phyloP scores from a whole-genome alignment of 1,139 yeast genomes.

The Saccharomyces hybrid region DNA sequence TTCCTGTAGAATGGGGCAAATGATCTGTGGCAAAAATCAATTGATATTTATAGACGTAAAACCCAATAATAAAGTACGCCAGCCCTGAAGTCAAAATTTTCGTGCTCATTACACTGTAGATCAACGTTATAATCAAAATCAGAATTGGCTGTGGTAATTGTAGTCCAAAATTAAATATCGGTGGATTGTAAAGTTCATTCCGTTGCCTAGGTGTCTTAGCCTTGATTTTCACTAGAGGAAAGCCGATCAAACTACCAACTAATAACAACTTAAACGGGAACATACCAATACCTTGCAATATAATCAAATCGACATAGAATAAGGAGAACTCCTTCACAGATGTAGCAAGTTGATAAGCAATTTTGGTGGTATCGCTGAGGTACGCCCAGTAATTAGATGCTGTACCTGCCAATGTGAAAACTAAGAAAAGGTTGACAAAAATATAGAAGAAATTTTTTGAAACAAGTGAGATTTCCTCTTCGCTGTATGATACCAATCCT shows the following conservation, averaged over 20 bases:
- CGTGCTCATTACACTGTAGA: conserved; percentile 71
- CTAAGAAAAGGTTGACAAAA: conserved; percentile 68
- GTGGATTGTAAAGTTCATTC: conserved; percentile 65
- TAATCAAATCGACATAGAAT: conserved; percentile 65
- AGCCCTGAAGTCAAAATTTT: conserved; percentile 68
- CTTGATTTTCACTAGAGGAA: conserved; percentile 48
- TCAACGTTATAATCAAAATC: conserved; percentile 63
- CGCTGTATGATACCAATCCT: conserved; percentile 68
- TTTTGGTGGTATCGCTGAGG: conserved; percentile 64
- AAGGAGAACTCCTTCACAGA: conserved; percentile 61
- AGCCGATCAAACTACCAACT: conserved; percentile 57
- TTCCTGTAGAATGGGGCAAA: conserved; percentile 84
- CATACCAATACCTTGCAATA: conserved; percentile 71
- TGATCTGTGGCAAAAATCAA: conserved; percentile 72
- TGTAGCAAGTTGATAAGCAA: conserved; percentile 65
- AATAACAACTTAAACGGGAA: conserved; percentile 62
- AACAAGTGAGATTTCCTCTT: conserved; percentile 64
- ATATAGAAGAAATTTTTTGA: conserved; percentile 73
- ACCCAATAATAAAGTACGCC: conserved; percentile 65
- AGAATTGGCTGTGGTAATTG: conserved; percentile 75
- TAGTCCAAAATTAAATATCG: conserved; percentile 71
- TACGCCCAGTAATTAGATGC: conserved; percentile 71
- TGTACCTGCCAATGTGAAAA: conserved; percentile 74
- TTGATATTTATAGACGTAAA: conserved; percentile 73
- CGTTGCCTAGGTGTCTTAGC: conserved; percentile 63